These are phyloP conservation scores for Tuber melanosporum DNA, from an alignment of 495 filamentous ascomycete genomes.

Conservation along the genomic window DNA sequence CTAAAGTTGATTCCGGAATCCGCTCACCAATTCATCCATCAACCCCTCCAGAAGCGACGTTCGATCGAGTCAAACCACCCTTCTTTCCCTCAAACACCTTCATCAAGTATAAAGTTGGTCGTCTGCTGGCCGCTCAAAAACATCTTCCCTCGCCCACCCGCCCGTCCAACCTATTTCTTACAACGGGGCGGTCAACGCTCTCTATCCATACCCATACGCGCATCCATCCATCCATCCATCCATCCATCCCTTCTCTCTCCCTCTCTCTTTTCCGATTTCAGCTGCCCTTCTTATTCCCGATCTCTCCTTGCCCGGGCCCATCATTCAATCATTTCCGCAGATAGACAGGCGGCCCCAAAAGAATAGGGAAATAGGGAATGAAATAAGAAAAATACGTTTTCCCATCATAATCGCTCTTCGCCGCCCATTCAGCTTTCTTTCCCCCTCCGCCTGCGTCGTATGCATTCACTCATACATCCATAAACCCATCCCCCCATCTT, in stretches of 20 bases:
- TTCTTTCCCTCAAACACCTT: background rate
- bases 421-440: conserved; percentile 1
- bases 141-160: background rate
- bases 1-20: background rate
- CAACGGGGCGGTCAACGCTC: background rate
- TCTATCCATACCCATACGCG: background rate
- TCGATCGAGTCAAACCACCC: background rate
- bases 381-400: background rate
- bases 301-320: background rate
- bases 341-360: background rate
- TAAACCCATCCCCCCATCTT: background rate
- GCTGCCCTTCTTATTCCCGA: background rate
- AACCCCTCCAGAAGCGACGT: background rate
- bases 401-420: background rate
- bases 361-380: background rate
- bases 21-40: background rate
- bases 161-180: background rate
- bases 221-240: background rate
- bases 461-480: background rate
- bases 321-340: background rate
- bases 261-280: background rate
- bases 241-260: background rate
- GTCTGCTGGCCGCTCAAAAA: background rate
- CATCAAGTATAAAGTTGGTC: background rate
- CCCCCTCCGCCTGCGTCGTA: background rate